These are phyloP conservation scores for Cyclostephanos tholiformis DNA, from an alignment of 108 stramenopile species.

Conservation along the genomic window DNA sequence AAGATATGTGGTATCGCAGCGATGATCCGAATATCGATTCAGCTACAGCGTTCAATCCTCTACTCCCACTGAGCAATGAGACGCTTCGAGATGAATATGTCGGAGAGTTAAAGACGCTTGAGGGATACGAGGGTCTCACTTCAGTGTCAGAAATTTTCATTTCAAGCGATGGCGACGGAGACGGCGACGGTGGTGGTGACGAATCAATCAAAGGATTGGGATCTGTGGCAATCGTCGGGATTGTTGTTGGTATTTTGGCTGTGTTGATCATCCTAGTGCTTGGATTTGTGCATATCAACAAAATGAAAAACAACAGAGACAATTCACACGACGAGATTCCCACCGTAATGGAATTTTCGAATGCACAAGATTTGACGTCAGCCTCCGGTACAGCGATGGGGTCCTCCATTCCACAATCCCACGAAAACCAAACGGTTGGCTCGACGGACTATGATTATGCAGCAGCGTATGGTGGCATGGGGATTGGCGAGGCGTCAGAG, in stretches of 20 bases:
- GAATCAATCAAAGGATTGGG: slow-evolving; percentile 1
- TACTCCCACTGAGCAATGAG: slow-evolving; percentile 17
- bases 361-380: slow-evolving; percentile 16
- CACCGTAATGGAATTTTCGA: slow-evolving; percentile 38
- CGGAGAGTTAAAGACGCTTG: slow-evolving; percentile 20
- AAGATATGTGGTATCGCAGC: slow-evolving; percentile 33
- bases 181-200: slow-evolving; percentile 43
- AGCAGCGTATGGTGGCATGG: slow-evolving; percentile 78
- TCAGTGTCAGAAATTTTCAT: slow-evolving; percentile 22
- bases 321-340: slow-evolving; percentile 25
- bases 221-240: slow-evolving; percentile 54
- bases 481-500: slow-evolving; percentile 67
- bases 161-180: background rate
- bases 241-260: slow-evolving; percentile 61
- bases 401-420: slow-evolving; percentile 19
- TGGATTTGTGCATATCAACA: slow-evolving; percentile 28
- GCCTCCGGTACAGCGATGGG: slow-evolving; percentile 41
- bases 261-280: slow-evolving; percentile 33
- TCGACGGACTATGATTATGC: slow-evolving; percentile 89
- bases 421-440: slow-evolving; percentile 80
- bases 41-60: slow-evolving; percentile 14
- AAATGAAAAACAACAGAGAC: slow-evolving; percentile 37
- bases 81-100: slow-evolving; percentile 20
- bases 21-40: slow-evolving; percentile 18
- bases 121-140: slow-evolving; percentile 36